These are phyloP conservation scores for Moesziomyces antarcticus DNA, from an alignment of 1,284 basidiomycete species.

Conservation along the genomic window DNA sequence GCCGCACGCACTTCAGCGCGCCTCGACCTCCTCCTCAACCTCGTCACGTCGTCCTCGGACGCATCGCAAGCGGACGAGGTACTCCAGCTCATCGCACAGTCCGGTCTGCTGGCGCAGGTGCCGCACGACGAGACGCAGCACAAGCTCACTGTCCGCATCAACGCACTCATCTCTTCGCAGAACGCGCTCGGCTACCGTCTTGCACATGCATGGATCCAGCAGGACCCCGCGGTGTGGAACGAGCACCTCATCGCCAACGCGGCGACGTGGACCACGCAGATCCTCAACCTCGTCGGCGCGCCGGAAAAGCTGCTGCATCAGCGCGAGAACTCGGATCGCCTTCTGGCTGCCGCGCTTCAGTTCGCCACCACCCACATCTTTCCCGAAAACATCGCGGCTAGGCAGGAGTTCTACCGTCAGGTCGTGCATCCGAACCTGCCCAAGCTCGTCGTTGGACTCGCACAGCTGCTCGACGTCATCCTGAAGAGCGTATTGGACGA, in stretches of 20 bases:
- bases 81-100: constrained; percentile 31
- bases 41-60: constrained; percentile 18
- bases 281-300: constrained; percentile 31
- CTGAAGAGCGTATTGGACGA: constrained; percentile 5
- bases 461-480: constrained; percentile 24
- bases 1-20: constrained; percentile 22
- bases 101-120: constrained; percentile 17
- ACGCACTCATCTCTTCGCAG: constrained; percentile 41
- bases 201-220: constrained; percentile 42
- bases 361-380: constrained; percentile 32
- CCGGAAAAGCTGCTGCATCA: constrained; percentile 31
- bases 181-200: constrained; percentile 40
- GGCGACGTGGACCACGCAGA: constrained; percentile 39
- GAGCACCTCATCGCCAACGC: constrained; percentile 41
- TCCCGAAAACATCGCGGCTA: constrained; percentile 24
- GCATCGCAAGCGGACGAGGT: constrained; percentile 16
- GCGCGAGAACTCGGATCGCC: constrained; percentile 11
- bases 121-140: constrained; percentile 36
- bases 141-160: constrained; percentile 47
- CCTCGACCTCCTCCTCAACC: constrained; percentile 40
- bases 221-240: constrained; percentile 37
- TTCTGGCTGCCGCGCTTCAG: constrained; percentile 28
- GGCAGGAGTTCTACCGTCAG: constrained; percentile 53
- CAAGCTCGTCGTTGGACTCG: constrained; percentile 21
- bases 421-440: constrained; percentile 48